Evolutionary conservation across 495 filamentous ascomycete species (phyloP), one percentile per base, ranked within the genome.

Genomic region (Penicillium manginii): DNA sequence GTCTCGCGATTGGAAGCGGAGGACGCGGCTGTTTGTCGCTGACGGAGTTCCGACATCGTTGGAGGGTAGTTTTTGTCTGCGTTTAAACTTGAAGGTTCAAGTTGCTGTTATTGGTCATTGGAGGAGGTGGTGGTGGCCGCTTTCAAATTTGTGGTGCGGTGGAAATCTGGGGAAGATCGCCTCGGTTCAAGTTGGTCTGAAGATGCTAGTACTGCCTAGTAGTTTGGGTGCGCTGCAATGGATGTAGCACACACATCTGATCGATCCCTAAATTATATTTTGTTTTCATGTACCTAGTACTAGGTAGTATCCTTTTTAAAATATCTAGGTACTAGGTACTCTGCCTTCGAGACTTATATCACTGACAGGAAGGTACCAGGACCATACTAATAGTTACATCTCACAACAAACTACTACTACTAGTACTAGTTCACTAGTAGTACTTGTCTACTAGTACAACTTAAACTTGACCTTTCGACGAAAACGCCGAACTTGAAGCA

Each of bases 41-140:
- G 76, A 43, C 75, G 75, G 15, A 79, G 65, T 58, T 77, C 74
- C 31, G 76, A 69, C 76, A 78, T 79, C 52, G 51, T 29, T 51
- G 50, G 37, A 8, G 37, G 26, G 50, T 46, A n/a, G 35, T 47
- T 37, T 11, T 19, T 49, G 11, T 31, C 9, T 23, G 21, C 21
- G 8, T 8, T 15, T 43, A 10, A 6, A 43, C 26, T 29, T 29
- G 26, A 8, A 17, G 2, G 2, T n/a, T n/a, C n/a, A n/a, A n/a
- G n/a, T 5, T 17, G 46, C 11, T 48, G 29, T 31, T 47, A 18
- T 18, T 32, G 40, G n/a, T 43, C 42, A 47, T 57, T 50, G 29
- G 33, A 35, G 40, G 29, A 1, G 55, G 37, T 35, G n/a, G 15
- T 14, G 12, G 4, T 12, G 33, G 12, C 9, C 9, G 39, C 19